A percentile compares a stretch with the other conserved stretches of the same genome.
phyloP scores from a whole-genome alignment of 257 asterid species.

The Echites panduratus region DNA sequence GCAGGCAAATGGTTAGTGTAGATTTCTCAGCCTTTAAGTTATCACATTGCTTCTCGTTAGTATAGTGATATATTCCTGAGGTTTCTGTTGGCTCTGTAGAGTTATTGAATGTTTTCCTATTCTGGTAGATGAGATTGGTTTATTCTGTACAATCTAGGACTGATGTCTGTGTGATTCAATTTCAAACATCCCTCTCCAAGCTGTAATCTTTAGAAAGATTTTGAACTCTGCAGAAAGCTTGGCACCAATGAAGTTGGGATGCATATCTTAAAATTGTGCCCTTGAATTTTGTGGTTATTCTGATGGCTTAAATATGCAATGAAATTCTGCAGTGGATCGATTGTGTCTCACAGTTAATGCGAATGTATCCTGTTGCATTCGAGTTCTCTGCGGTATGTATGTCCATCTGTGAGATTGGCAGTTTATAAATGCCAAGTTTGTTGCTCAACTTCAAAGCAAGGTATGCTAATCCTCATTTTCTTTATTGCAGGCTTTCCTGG shows the following conservation, averaged over 20 bases:
- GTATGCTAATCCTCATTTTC: slow-evolving; percentile 17
- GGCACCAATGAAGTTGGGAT: not conserved
- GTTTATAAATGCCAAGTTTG: not conserved
- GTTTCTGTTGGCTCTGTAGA: not conserved
- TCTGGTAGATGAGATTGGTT: not conserved
- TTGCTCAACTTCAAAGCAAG: not conserved
- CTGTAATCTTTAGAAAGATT: not conserved
- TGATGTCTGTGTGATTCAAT: not conserved
- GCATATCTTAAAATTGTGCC: not conserved
- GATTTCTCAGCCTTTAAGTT: not conserved
- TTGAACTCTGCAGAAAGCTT: not conserved
- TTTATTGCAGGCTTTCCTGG: slow-evolving; percentile 72
- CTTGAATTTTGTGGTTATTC: slow-evolving; percentile 1
- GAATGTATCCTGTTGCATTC: slow-evolving; percentile 91
- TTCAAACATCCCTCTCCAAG: not conserved
- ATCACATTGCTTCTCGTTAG: not conserved
- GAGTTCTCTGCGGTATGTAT: slow-evolving; percentile 88
- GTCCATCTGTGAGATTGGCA: not conserved
- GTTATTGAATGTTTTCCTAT: not conserved
- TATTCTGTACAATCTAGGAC: not conserved
- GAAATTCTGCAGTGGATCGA: slow-evolving; percentile 73
- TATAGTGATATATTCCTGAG: not conserved
- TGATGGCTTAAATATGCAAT: slow-evolving; percentile 5
- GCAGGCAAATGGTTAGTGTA: not conserved
- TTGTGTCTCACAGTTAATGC: slow-evolving; percentile 80